Base-by-base conservation (phyloP, 2,329 filamentous ascomycete species). In the Ceratocystis albifundus region DNA sequence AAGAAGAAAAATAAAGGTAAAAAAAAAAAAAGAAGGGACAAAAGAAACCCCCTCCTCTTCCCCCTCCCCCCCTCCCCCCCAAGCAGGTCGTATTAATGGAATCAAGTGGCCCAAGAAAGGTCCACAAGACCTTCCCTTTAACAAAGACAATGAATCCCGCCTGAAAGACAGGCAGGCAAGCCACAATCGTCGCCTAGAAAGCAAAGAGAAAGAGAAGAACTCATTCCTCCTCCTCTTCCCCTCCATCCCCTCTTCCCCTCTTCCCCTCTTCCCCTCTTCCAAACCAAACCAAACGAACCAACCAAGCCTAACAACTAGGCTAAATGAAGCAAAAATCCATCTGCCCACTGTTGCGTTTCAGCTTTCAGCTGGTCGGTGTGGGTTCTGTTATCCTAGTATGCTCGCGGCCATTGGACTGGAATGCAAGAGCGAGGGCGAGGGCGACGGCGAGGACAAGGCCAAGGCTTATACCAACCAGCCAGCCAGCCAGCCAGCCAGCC, bases 301-400 rank as follows among this genome's bases (percentile, higher is more conserved):
- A 50, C 25, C 25, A 36, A 22, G 48, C 5, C n/a, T 48, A 63
- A 44, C 28, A 63, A 53, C 22, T 55, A 45, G 61, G 36, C 50
- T 55, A 22, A 55, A 55, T 55, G 22, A 25, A 55, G 50, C 20
- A 55, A 15, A 20, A 55, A 15, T 28, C 50, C 50, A 28, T 55
- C 50, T 55, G 22, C 59, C n/a, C 28, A 62, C n/a, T 25, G 36
- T 25, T 64, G 46, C 62, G 62, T 64, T 55, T 64, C 62, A 64
- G 62, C 62, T 64, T 64, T 64, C 62, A 64, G 62, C 62, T 64
- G 30, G n/a, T 17, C 48, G 30, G 20, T 20, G 20, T 55, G 41
- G 30, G 36, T 53, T 20, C 57, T 22, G 17, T 57, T n/a, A 30
- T 25, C 6, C 48, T 64, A 25, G 61, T 12, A 25, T 30, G 12